Evolutionary conservation across 148 eudicot species (phyloP), one percentile per base, ranked within the genome.

Genomic region (Chenopodium suecicum): DNA sequence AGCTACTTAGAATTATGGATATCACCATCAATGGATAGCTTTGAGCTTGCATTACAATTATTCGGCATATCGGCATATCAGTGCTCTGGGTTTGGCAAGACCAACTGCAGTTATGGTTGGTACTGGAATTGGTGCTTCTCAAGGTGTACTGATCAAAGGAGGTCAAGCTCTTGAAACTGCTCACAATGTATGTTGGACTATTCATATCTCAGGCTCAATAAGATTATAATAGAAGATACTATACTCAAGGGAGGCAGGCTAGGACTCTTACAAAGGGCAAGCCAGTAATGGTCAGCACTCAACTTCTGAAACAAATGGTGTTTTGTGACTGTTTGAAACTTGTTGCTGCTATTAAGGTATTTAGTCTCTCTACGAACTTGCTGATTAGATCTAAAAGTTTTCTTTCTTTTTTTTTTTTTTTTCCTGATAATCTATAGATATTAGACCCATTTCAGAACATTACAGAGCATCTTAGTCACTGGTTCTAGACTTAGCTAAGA

Each of bases 261-360:
- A 98, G 99, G 73, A 96, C 99, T 79, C 93, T 96, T 60, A 96
- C 98, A 47, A 82, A 84, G 54, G 99, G 99, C 25, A 91, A 92
- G 90, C 99, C 99, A 8, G 89, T 91, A 79, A 94, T 96, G 7
- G 93, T 92, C 71, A 89, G 79, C 82, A 91, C 97, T 20, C 86
- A 83, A 76, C 89, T 96, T 48, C 75, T 96, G 56, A 90, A 84
- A 74, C 89, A 82, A 78, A 92, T 90, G 90, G 92, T 85, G n/a
- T 93, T 91, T 72, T 75, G 64, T 65, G 93, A 96, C 68, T 91
- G 94, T 74, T 94, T 88, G 82, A 91, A 93, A 80, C 77, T 94
- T 68, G 89, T 90, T 72, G 97, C 99, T 74, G 97, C 98, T 81
- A 90, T 89, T 80, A 98, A 96, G 99, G 99, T 95, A 90, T 22